Evolutionary conservation across 2,329 filamentous ascomycete species (phyloP).

Genomic region (Cercospora citrullina): DNA sequence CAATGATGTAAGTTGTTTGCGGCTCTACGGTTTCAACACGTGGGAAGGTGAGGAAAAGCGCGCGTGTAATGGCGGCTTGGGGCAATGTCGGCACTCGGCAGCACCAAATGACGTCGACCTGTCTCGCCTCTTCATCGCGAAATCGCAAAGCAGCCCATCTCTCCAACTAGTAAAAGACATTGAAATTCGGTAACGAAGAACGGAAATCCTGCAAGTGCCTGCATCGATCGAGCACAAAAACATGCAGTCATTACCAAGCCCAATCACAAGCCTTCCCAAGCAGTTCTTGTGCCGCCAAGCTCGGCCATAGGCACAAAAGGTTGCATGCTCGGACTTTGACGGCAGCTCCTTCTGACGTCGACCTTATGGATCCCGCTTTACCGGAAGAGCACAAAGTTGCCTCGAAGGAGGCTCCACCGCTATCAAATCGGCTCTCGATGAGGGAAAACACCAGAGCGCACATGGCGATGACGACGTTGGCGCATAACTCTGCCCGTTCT

Average conservation of each 20-base stretch:
- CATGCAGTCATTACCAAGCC: neutral
- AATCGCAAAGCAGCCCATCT: neutral
- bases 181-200: neutral
- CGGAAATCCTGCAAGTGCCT: neutral
- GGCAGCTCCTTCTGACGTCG: neutral
- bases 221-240: neutral
- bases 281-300: slow-evolving; percentile 6
- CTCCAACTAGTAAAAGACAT: neutral
- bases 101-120: neutral
- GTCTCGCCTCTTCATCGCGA: neutral
- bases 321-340: neutral
- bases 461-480: slow-evolving; percentile 19
- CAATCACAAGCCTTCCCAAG: slow-evolving; percentile 10
- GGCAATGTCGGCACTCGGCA: neutral
- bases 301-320: neutral
- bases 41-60: neutral
- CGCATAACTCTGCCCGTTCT: neutral
- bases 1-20: neutral
- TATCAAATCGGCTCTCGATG: neutral
- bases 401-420: neutral
- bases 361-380: neutral
- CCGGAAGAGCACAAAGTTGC: neutral
- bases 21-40: neutral
- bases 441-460: neutral
- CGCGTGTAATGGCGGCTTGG: neutral